A percentile compares a stretch with the other conserved stretches of the same genome.
Evolutionary conservation across 169 alveolate genomes (phyloP).

Genomic region (Eimeria necatrix): DNA sequence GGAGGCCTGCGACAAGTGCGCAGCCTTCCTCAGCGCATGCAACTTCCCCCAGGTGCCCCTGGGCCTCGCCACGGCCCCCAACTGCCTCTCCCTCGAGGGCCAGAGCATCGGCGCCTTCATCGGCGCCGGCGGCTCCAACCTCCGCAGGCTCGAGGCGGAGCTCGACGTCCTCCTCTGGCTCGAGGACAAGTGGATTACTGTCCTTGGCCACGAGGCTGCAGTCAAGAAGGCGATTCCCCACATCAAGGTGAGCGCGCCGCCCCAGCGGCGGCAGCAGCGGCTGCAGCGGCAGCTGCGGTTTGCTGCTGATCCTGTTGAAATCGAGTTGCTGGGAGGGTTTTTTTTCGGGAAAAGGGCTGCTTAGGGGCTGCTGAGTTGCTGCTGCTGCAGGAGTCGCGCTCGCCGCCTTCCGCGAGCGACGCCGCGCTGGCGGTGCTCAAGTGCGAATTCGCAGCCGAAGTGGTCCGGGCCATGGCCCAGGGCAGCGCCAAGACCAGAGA

Average conservation of each 20-base stretch:
- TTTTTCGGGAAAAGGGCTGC: neutral
- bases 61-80: conserved; percentile 45
- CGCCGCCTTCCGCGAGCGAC: conserved; percentile 69
- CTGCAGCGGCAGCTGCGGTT: no score
- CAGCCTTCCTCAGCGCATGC: conserved; percentile 52
- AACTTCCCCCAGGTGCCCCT: conserved; percentile 60
- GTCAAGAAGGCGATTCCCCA: conserved; percentile 72
- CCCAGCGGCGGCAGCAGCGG: neutral
- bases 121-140: conserved; percentile 76
- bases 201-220: conserved; percentile 66
- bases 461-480: conserved; percentile 68
- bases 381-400: conserved; percentile 41
- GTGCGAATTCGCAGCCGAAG: conserved; percentile 50
- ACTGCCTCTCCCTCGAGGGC: conserved; percentile 61
- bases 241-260: conserved; percentile 64
- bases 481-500: conserved; percentile 50
- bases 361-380: neutral
- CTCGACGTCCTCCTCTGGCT: conserved; percentile 78
- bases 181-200: conserved; percentile 73
- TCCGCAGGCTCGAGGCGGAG: conserved; percentile 76
- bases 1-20: conserved; percentile 66
- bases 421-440: conserved; percentile 5
- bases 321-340: neutral
- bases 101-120: conserved; percentile 74
- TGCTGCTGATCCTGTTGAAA: neutral